phyloP scores from a whole-genome alignment of 129 eudicot species.

The Centrapalus pauciflorus region DNA sequence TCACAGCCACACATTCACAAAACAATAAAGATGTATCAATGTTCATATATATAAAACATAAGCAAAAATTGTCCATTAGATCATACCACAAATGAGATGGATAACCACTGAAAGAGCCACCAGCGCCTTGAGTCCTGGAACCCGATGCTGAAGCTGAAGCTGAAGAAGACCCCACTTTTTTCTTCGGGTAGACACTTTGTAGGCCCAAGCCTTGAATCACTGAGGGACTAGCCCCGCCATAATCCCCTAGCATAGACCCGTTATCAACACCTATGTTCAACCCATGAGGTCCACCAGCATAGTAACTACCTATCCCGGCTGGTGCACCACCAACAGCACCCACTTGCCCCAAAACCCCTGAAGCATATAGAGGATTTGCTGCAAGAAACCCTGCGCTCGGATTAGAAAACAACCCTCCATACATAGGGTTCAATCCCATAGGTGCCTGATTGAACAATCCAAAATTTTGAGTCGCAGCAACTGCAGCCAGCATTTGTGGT shows the following conservation, averaged over 20 bases:
- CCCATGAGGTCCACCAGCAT: constrained; percentile 48
- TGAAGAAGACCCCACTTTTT: constrained; percentile 14
- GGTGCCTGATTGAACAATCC: constrained; percentile 44
- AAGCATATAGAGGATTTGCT: constrained; percentile 28
- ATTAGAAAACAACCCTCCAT: constrained; percentile 40
- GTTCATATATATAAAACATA: constrained; percentile 3
- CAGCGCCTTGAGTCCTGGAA: constrained; percentile 38
- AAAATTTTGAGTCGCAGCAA: constrained; percentile 45
- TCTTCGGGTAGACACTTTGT: constrained; percentile 47
- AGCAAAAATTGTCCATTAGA: constrained; percentile 9
- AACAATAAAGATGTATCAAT: background rate
- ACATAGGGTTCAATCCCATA: constrained; percentile 32
- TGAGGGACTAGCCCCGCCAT: constrained; percentile 27
- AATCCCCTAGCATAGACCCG: constrained; percentile 34
- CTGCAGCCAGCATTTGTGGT: constrained; percentile 45
- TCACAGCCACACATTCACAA: background rate
- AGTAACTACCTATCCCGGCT: constrained; percentile 33
- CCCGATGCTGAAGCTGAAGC: constrained; percentile 27
- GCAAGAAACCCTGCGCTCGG: constrained; percentile 37
- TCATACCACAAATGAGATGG: constrained; percentile 41
- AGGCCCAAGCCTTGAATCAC: constrained; percentile 37
- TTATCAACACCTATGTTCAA: constrained; percentile 35
- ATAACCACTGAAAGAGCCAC: constrained; percentile 43
- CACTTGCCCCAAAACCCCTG: constrained; percentile 35
- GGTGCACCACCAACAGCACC: constrained; percentile 20